A percentile compares a stretch with the other conserved stretches of the same genome.
These are phyloP conservation scores for Phoma sp. DNA, from an alignment of 2,329 filamentous ascomycete species.

Conservation along the genomic window DNA sequence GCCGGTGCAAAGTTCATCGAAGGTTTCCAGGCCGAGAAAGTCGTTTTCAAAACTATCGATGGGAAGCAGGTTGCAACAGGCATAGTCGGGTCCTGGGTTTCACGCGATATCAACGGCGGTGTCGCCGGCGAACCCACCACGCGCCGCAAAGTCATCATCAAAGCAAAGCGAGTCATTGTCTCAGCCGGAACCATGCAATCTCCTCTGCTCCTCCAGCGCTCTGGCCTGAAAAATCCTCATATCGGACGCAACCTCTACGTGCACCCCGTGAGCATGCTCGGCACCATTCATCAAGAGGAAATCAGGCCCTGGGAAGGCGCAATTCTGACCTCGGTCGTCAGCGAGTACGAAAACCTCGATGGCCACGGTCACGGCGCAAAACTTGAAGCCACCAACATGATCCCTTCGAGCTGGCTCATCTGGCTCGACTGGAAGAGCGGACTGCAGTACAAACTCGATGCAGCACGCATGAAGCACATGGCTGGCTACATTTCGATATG, in stretches of 20 bases:
- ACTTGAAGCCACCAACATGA: conserved; percentile 78
- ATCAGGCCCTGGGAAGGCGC: conserved; percentile 70
- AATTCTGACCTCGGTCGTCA: conserved; percentile 80
- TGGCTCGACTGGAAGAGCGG: conserved; percentile 72
- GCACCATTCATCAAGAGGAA: conserved; percentile 73
- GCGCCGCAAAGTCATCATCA: conserved; percentile 71
- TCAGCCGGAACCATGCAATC: conserved; percentile 78
- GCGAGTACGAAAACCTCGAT: conserved; percentile 82
- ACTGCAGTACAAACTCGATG: conserved; percentile 74
- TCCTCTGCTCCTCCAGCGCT: conserved; percentile 77
- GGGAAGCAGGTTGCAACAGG: conserved; percentile 70
- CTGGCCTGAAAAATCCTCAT: conserved; percentile 80
- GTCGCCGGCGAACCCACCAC: conserved; percentile 61
- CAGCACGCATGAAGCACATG: conserved; percentile 72
- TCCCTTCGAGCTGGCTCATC: conserved; percentile 71
- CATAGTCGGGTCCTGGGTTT: conserved; percentile 77
- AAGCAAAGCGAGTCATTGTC: conserved; percentile 82
- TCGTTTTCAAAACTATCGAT: conserved; percentile 70
- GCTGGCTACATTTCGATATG: conserved; percentile 75
- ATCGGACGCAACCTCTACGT: conserved; percentile 83
- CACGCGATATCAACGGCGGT: conserved; percentile 69
- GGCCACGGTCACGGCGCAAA: conserved; percentile 81
- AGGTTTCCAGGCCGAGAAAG: conserved; percentile 74
- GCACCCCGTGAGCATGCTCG: conserved; percentile 70
- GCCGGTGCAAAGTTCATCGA: conserved; percentile 84